Conservation (phyloP, 257 asterid species). For the Penstemon barbatus region DNA sequence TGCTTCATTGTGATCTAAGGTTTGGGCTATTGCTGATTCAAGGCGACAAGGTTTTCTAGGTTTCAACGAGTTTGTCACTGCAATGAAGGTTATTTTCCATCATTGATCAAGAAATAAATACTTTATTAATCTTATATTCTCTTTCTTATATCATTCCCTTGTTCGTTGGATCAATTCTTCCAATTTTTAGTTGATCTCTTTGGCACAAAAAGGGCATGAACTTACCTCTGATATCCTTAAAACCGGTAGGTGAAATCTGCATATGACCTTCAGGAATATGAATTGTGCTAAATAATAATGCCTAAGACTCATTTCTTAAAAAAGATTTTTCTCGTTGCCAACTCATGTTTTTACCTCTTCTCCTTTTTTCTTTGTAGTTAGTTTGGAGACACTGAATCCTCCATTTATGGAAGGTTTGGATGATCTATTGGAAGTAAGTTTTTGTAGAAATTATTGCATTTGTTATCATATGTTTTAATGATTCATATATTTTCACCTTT, state of each 20-base stretch:
- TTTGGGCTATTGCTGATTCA: slow-evolving; percentile 92
- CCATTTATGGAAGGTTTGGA: slow-evolving; percentile 84
- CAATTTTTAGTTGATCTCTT: slow-evolving; percentile 58
- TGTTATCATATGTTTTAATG: slow-evolving; percentile 4
- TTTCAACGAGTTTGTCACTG: slow-evolving; percentile 72
- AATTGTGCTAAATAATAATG: slow-evolving; percentile 20
- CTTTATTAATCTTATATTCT: slow-evolving; percentile 3
- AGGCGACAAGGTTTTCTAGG: slow-evolving; percentile 88
- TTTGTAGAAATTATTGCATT: neutral
- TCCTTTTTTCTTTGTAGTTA: slow-evolving; percentile 39
- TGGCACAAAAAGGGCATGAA: slow-evolving; percentile 85
- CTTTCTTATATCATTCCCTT: neutral
- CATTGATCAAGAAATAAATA: neutral
- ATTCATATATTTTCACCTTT: slow-evolving; percentile 24
- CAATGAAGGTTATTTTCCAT: slow-evolving; percentile 75
- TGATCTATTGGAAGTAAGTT: slow-evolving; percentile 59
- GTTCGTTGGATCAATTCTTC: slow-evolving; percentile 20
- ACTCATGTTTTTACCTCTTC: slow-evolving; percentile 13
- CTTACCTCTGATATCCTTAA: slow-evolving; percentile 53
- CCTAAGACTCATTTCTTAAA: slow-evolving; percentile 3
- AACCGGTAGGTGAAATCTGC: slow-evolving; percentile 48
- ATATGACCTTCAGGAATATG: neutral
- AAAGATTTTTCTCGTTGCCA: slow-evolving; percentile 6
- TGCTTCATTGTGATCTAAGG: slow-evolving; percentile 44
- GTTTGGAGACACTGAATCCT: slow-evolving; percentile 51